Evolutionary conservation across 2,329 filamentous ascomycete genomes (phyloP).

Genomic region (Xylaria polymorpha): DNA sequence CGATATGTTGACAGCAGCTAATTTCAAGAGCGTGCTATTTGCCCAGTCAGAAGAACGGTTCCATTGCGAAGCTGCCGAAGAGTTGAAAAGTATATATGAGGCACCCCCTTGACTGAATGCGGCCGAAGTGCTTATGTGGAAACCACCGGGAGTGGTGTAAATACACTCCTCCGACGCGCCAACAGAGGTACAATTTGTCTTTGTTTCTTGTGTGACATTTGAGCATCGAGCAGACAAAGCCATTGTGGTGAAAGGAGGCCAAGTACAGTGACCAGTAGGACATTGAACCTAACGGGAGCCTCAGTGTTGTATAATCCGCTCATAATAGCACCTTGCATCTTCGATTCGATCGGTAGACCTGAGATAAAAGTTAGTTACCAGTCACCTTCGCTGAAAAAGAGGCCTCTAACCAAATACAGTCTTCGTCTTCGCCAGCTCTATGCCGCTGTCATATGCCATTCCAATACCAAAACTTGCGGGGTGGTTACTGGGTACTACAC

Average conservation of each 20-base stretch:
- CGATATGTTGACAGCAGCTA: constrained; percentile 18
- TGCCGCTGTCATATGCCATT: constrained; percentile 13
- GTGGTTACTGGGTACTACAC: background rate
- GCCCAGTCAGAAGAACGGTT: constrained; percentile 12
- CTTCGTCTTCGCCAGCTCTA: constrained; percentile 12
- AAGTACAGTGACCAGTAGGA: constrained; percentile 15
- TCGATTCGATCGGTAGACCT: constrained; percentile 17
- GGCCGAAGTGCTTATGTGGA: constrained; percentile 5
- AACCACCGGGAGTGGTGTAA: constrained; percentile 17
- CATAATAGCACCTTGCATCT: constrained; percentile 25
- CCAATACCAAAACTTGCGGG: constrained; percentile 10
- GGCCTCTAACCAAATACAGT: constrained; percentile 17
- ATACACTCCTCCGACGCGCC: background rate
- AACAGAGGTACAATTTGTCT: background rate
- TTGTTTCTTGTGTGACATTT: constrained; percentile 10
- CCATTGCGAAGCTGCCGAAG: constrained; percentile 15
- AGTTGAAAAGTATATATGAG: constrained; percentile 16
- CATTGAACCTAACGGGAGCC: constrained; percentile 20
- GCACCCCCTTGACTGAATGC: constrained; percentile 1
- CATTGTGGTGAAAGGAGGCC: constrained; percentile 17
- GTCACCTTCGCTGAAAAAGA: background rate
- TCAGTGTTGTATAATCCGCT: constrained; percentile 18
- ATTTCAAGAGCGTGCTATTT: constrained; percentile 16
- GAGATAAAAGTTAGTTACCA: background rate
- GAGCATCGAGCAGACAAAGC: constrained; percentile 9